phyloP scores from a whole-genome alignment of 257 asterid species.

The Oldenlandia corymbosa region DNA sequence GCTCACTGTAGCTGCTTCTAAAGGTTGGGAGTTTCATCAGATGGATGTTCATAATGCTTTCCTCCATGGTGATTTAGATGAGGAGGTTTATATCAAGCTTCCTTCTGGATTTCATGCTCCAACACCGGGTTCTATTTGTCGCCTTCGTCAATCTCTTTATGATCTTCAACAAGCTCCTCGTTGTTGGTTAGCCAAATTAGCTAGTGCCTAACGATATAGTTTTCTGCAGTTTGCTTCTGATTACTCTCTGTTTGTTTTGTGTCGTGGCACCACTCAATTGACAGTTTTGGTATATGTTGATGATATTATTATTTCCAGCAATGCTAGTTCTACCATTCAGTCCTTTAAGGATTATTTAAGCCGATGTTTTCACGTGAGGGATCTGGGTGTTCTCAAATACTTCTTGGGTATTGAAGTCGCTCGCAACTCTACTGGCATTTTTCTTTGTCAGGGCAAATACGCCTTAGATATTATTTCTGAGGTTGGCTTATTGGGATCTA shows the following conservation, averaged over 20 bases:
- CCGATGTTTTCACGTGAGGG: neutral
- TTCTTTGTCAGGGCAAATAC: no score
- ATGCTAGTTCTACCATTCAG: neutral
- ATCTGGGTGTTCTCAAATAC: neutral
- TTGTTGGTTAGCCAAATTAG: neutral
- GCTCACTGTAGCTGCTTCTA: neutral
- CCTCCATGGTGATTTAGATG: neutral
- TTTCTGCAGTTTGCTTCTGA: neutral
- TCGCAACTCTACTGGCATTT: neutral
- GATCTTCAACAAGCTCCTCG: slow-evolving; percentile 3
- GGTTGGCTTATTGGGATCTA: neutral
- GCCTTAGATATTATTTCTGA: no score
- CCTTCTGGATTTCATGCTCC: neutral
- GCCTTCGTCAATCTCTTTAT: neutral
- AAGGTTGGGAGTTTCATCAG: neutral
- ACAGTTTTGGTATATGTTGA: neutral
- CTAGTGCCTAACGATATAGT: neutral
- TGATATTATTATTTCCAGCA: neutral
- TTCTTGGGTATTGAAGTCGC: neutral
- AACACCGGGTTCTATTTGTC: neutral
- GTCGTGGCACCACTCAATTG: neutral
- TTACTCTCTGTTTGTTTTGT: neutral
- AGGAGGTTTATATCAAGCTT: neutral
- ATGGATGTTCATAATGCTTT: slow-evolving; percentile 1
- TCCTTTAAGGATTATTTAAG: neutral